These are phyloP conservation scores for Clavispora carvajalis DNA, from an alignment of 805 yeast genomes.

Conservation along the genomic window DNA sequence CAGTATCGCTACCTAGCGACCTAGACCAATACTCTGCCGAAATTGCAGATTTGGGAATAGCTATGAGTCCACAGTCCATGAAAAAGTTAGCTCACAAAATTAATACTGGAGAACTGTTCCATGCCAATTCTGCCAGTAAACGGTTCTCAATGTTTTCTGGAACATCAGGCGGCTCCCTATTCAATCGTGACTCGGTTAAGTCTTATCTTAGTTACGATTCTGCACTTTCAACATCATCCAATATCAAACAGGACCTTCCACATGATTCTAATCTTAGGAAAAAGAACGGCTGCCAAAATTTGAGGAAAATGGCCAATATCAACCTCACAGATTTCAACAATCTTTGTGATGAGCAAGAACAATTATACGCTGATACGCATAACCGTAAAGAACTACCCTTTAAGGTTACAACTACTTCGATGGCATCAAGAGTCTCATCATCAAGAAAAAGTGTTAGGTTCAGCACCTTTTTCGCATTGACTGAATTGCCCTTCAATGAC, in stretches of 20 bases:
- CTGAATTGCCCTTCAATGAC: slow-evolving; percentile 33
- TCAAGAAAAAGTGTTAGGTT: slow-evolving; percentile 28
- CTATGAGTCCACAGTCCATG: slow-evolving; percentile 34
- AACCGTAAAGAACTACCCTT: slow-evolving; percentile 8
- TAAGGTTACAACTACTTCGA: slow-evolving; percentile 6
- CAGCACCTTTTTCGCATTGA: slow-evolving; percentile 35
- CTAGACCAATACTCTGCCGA: slow-evolving; percentile 36
- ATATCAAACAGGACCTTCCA: slow-evolving; percentile 9
- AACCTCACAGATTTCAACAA: neutral
- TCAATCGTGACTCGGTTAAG: slow-evolving; percentile 35
- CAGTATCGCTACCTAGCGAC: slow-evolving; percentile 33
- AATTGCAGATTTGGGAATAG: slow-evolving; percentile 39
- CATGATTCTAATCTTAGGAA: slow-evolving; percentile 34
- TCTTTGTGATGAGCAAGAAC: neutral
- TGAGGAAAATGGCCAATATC: slow-evolving; percentile 26
- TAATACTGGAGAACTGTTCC: slow-evolving; percentile 19
- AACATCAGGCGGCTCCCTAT: slow-evolving; percentile 28
- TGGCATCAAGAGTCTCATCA: slow-evolving; percentile 20
- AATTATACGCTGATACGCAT: neutral
- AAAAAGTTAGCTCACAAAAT: slow-evolving; percentile 18
- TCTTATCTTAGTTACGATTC: slow-evolving; percentile 63
- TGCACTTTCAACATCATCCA: slow-evolving; percentile 35
- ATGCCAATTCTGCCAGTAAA: slow-evolving; percentile 6
- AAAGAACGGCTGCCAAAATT: slow-evolving; percentile 45
- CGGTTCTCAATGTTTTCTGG: slow-evolving; percentile 21